These are phyloP conservation scores for Collybia sordida DNA, from an alignment of 768 basidiomycete species.

Conservation along the genomic window DNA sequence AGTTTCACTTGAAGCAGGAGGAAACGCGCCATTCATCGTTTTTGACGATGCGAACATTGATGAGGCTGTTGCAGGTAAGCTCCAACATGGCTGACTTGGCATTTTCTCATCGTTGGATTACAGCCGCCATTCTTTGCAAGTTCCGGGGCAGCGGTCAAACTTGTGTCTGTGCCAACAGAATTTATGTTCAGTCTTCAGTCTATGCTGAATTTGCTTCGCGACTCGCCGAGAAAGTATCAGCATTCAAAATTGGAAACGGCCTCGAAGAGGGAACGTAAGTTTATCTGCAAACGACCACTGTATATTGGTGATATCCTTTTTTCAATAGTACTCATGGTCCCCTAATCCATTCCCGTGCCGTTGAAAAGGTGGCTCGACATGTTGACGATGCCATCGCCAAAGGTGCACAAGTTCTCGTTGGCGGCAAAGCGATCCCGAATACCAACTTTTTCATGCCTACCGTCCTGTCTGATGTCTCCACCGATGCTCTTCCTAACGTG, in stretches of 20 bases:
- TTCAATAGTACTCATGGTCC: conserved; percentile 84
- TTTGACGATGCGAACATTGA: conserved; percentile 96
- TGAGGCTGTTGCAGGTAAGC: conserved; percentile 79
- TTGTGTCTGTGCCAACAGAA: conserved; percentile 85
- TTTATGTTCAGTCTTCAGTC: conserved; percentile 88
- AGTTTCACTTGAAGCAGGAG: conserved; percentile 84
- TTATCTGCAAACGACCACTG: not conserved
- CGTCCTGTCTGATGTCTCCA: conserved; percentile 81
- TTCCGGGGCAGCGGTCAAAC: conserved; percentile 85
- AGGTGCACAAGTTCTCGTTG: conserved; percentile 87
- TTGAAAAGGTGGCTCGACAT: conserved; percentile 84
- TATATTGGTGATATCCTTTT: not conserved
- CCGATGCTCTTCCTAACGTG: conserved; percentile 56
- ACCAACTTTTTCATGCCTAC: conserved; percentile 83
- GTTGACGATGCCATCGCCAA: conserved; percentile 83
- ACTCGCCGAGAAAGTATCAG: conserved; percentile 78
- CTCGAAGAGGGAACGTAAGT: conserved; percentile 70
- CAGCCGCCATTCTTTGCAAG: conserved; percentile 74
- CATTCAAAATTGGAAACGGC: conserved; percentile 88
- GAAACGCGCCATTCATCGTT: conserved; percentile 95
- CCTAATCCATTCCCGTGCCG: conserved; percentile 82
- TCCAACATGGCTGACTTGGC: not conserved
- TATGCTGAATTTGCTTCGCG: conserved; percentile 92
- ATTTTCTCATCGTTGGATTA: not conserved
- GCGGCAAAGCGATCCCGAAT: conserved; percentile 70